phyloP scores from a whole-genome alignment of 176 grass and related monocot species.

The Ensete ventricosum region DNA sequence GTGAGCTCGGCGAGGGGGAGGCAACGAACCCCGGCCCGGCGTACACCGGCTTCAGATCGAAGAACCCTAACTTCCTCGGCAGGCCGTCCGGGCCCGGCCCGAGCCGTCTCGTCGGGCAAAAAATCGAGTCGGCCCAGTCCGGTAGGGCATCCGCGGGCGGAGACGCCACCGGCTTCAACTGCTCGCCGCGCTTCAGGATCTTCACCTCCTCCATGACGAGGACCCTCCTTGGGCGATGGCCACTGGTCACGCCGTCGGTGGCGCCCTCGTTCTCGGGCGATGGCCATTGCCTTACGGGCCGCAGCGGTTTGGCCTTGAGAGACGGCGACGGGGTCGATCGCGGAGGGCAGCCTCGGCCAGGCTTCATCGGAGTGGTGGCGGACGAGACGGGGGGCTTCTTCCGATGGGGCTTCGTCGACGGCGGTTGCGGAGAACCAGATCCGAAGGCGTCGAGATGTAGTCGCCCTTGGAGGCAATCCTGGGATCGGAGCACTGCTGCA shows the following conservation, averaged over 20 bases:
- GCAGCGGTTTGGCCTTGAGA: background rate
- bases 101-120: background rate
- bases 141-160: background rate
- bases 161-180: background rate
- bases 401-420: conserved; percentile 10
- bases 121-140: background rate
- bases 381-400: conserved; percentile 3
- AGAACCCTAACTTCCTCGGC: conserved; percentile 19
- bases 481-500: conserved; percentile 39
- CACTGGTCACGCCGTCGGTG: conserved; percentile 6
- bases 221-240: background rate
- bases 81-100: conserved; percentile 9
- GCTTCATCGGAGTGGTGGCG: background rate
- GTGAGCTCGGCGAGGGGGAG: conserved; percentile 50
- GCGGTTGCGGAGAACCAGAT: conserved; percentile 5
- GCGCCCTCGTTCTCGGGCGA: conserved; percentile 18
- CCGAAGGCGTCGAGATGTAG: conserved; percentile 39
- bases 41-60: background rate
- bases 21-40: conserved; percentile 36
- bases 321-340: background rate
- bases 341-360: background rate
- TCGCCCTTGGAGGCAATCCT: conserved; percentile 25
- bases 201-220: conserved; percentile 38
- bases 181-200: conserved; percentile 73
- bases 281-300: background rate